phyloP scores from a whole-genome alignment of 2,329 filamentous ascomycete species.

The Dactylella cylindrospora region DNA sequence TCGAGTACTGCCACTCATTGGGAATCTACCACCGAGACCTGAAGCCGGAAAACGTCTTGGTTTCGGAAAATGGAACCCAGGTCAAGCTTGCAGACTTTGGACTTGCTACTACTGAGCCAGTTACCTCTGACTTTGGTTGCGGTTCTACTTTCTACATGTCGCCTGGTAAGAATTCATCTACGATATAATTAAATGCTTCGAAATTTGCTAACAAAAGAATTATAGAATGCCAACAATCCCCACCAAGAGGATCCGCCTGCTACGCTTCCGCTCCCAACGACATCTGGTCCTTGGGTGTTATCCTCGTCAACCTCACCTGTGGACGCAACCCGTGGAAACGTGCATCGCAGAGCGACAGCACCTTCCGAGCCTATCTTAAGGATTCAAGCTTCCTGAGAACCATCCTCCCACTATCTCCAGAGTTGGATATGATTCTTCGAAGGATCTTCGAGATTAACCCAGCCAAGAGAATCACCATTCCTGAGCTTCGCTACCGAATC shows the following conservation, averaged over 20 bases:
- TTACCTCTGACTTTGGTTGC: conserved; percentile 93
- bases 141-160: conserved; percentile 99
- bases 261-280: conserved; percentile 95
- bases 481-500: conserved; percentile 76
- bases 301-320: conserved; percentile 94
- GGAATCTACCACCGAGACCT: conserved; percentile 97
- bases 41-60: conserved; percentile 97
- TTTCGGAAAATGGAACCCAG: conserved; percentile 81
- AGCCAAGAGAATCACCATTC: conserved; percentile 74
- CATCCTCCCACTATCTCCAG: conserved; percentile 85
- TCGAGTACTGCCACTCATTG: conserved; percentile 87
- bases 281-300: conserved; percentile 96
- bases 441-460: conserved; percentile 87
- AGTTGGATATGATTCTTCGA: conserved; percentile 82
- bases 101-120: conserved; percentile 78
- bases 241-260: conserved; percentile 68
- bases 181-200: conserved; percentile 16
- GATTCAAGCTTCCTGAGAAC: conserved; percentile 85
- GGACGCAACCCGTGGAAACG: conserved; percentile 99
- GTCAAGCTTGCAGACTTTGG: conserved; percentile 98
- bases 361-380: conserved; percentile 85
- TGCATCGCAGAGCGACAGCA: conserved; percentile 88
- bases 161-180: conserved; percentile 68
- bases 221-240: conserved; percentile 83
- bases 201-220: conserved; percentile 46